Conservation (phyloP, 768 basidiomycete genomes). For the Termitomyces sp. region DNA sequence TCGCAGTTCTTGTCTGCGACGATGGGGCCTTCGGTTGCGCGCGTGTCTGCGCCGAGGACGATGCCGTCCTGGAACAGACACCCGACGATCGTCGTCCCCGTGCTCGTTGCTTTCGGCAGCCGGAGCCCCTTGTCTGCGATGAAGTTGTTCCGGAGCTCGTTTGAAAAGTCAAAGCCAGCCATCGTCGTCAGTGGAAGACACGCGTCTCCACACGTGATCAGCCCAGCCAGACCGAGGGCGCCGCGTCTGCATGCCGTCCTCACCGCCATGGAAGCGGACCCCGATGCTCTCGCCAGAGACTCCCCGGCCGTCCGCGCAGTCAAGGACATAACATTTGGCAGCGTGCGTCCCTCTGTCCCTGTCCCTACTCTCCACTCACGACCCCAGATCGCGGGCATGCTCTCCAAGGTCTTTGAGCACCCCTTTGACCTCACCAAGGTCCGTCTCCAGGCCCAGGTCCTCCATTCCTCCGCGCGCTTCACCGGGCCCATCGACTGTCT, state of each 20-base stretch:
- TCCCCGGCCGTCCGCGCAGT: conserved; percentile 15
- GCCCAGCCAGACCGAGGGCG: too few species aligned
- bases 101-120: conserved; percentile 83
- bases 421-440: conserved; percentile 97
- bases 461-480: conserved; percentile 54
- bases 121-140: conserved; percentile 67
- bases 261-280: conserved; percentile 18
- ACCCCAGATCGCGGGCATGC: conserved; percentile 76
- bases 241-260: neutral
- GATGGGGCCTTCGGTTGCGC: conserved; percentile 91
- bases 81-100: conserved; percentile 97
- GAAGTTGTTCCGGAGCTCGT: conserved; percentile 75
- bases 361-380: neutral
- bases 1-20: conserved; percentile 99
- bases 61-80: conserved; percentile 92
- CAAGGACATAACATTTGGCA: conserved; percentile 24
- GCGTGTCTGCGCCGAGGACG: conserved; percentile 93
- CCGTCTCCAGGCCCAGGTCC: conserved; percentile 86
- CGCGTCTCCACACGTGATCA: conserved; percentile 20
- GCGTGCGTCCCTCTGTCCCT: conserved; percentile 11
- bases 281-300: conserved; percentile 19
- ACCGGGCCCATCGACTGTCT: conserved; percentile 88
- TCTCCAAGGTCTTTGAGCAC: conserved; percentile 82
- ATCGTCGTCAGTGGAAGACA: conserved; percentile 38
- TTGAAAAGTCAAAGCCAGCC: conserved; percentile 74